Evolutionary conservation across 768 basidiomycete species (phyloP), one percentile per base, ranked within the genome.

Genomic region (Russula compacta): DNA sequence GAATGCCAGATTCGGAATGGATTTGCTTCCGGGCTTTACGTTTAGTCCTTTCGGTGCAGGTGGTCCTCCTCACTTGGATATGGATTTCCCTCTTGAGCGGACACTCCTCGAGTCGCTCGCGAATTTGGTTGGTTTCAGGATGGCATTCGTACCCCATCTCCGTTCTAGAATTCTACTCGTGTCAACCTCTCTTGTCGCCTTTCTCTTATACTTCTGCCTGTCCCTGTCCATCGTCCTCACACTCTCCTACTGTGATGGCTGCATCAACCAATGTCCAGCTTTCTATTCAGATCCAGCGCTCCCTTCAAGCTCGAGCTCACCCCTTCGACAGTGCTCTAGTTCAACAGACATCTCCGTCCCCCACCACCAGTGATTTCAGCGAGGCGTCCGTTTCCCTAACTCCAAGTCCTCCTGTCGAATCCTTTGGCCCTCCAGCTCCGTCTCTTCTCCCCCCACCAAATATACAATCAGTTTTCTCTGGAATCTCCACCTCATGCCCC

Each of bases 351-450:
- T 63, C 61, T 14, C 61, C 61, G 29, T 66, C 65, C 14, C 65
- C 65, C 3, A 66, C 65, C 8, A 52, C 57, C 33, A 64, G 65
- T 39, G 63, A 66, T 15, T 48, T 60, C 38, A 64, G 65, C 40
- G 65, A 66, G 14, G 47, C 36, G 19, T 63, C 63, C 10, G 32
- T 53, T 50, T 56, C 60, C n/a, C 24, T 52, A 6, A 33, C 65
- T 11, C 53, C 39, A 12, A 44, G 53, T 44, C 40, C 53, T 56
- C 36, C 59, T 17, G 38, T 64, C 29, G 59, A 57, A 21, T 42
- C 40, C 11, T 65, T 66, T 44, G 63, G 63, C 17, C 65, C 61
- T 36, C 53, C 59, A 33, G 55, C 66, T 35, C 64, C 65, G 1
- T 66, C 66, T 55, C 50, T 65, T 50, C 64, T 66, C 6, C 64